Conservation (phyloP, 495 filamentous ascomycete genomes). For the Trichoderma virens region DNA sequence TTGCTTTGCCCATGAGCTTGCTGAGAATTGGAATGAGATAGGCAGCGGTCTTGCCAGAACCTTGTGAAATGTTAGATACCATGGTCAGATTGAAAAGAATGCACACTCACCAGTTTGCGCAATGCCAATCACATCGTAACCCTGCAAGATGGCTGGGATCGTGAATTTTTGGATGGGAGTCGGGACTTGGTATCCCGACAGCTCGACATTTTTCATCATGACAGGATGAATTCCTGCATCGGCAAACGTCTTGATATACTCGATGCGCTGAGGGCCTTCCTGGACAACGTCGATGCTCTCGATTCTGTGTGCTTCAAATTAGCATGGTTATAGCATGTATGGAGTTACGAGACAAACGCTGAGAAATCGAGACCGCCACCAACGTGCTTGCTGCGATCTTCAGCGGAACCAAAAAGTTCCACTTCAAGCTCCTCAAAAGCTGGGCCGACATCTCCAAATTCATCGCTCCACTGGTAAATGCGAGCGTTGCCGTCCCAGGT, state of each 20-base stretch:
- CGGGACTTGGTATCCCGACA: constrained; percentile 54
- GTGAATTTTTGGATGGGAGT: constrained; percentile 83
- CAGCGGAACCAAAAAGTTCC: constrained; percentile 55
- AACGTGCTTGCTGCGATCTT: constrained; percentile 19
- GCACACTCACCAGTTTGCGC: constrained; percentile 77
- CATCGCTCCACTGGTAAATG: constrained; percentile 79
- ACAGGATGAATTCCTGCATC: constrained; percentile 79
- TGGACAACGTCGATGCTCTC: constrained; percentile 49
- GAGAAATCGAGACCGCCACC: constrained; percentile 35
- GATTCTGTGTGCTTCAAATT: constrained; percentile 33
- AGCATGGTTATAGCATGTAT: background rate
- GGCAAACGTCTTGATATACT: constrained; percentile 55
- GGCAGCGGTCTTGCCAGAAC: constrained; percentile 92
- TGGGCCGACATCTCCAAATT: constrained; percentile 80
- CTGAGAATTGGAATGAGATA: constrained; percentile 86
- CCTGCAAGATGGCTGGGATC: constrained; percentile 64
- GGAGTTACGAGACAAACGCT: constrained; percentile 29
- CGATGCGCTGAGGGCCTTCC: constrained; percentile 46
- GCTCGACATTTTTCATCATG: constrained; percentile 67
- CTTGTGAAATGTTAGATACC: constrained; percentile 34
- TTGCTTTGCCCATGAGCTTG: constrained; percentile 88
- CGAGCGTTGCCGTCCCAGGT: constrained; percentile 41
- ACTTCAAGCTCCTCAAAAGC: constrained; percentile 57
- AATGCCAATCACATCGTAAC: constrained; percentile 74
- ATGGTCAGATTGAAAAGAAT: background rate